A percentile compares a stretch with the other conserved stretches of the same genome.
phyloP scores from a whole-genome alignment of 768 basidiomycete species.

The Leccinum subgranulosum region DNA sequence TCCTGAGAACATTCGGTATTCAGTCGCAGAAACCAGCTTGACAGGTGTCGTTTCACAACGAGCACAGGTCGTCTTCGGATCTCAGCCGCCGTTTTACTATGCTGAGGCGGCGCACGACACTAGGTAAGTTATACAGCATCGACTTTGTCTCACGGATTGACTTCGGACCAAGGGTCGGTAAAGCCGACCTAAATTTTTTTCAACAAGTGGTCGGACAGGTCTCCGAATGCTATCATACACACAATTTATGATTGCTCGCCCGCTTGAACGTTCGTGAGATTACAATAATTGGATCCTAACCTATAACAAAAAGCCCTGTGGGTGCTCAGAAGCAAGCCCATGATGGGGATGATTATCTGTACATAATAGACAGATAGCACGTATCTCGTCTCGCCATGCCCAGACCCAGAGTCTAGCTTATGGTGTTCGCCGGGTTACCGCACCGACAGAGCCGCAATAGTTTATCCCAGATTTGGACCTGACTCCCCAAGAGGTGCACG shows the following conservation, averaged over 20 bases:
- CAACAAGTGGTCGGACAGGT: background rate
- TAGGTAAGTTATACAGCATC: background rate
- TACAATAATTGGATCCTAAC: background rate
- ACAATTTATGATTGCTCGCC: background rate
- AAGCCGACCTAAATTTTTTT: background rate
- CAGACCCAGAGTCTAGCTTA: background rate
- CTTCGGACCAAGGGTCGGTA: background rate
- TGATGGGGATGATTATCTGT: background rate
- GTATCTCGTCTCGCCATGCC: background rate
- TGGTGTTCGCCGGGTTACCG: background rate
- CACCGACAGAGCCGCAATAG: background rate
- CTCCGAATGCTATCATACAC: background rate
- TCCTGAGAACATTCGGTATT: background rate
- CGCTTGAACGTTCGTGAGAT: background rate
- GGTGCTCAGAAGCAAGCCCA: background rate
- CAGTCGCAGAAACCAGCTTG: background rate
- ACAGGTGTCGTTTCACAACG: constrained; percentile 11
- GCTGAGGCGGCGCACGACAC: background rate
- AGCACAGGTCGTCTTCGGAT: background rate
- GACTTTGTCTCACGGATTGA: background rate
- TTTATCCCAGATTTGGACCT: background rate
- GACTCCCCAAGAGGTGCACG: background rate
- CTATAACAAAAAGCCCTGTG: background rate
- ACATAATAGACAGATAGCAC: background rate
- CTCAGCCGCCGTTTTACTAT: background rate